These are phyloP conservation scores for Clarireedia monteithiana DNA, from an alignment of 2,329 filamentous ascomycete genomes.

Conservation along the genomic window DNA sequence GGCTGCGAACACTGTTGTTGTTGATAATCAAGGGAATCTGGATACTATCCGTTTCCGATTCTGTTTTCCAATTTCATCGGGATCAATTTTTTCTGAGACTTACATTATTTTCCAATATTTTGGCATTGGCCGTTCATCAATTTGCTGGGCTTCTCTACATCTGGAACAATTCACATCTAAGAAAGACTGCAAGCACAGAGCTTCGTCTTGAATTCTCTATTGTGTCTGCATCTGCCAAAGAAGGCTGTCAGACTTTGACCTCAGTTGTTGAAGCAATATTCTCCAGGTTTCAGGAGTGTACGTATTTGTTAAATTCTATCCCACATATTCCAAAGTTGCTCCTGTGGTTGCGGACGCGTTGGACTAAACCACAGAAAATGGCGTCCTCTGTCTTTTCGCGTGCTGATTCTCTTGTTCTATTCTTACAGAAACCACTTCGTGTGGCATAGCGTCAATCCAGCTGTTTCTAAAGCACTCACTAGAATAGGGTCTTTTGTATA, in stretches of 20 bases:
- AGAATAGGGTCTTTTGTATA: conserved; percentile 13
- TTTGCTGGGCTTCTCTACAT: conserved; percentile 13
- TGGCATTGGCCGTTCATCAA: conserved; percentile 2
- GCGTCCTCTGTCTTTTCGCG: conserved; percentile 21
- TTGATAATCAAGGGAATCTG: conserved; percentile 6
- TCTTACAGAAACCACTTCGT: conserved; percentile 25
- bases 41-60: conserved; percentile 5
- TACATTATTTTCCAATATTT: conserved; percentile 6
- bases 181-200: conserved; percentile 52
- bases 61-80: conserved; percentile 8
- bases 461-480: conserved; percentile 22
- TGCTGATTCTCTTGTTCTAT: conserved; percentile 27
- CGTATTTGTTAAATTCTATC: conserved; percentile 31
- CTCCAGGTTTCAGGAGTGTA: conserved; percentile 29
- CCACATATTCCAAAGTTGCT: conserved; percentile 26
- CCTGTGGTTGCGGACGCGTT: conserved; percentile 12
- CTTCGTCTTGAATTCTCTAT: conserved; percentile 47
- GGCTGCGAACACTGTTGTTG: conserved; percentile 1
- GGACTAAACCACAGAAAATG: conserved; percentile 6
- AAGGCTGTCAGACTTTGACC: conserved; percentile 28
- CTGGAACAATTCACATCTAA: conserved; percentile 18
- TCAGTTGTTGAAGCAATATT: conserved; percentile 23
- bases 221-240: conserved; percentile 30
- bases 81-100: conserved; percentile 2
- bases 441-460: conserved; percentile 21